phyloP scores from a whole-genome alignment of 2,329 filamentous ascomycete species.

The Pseudopithomyces chartarum region DNA sequence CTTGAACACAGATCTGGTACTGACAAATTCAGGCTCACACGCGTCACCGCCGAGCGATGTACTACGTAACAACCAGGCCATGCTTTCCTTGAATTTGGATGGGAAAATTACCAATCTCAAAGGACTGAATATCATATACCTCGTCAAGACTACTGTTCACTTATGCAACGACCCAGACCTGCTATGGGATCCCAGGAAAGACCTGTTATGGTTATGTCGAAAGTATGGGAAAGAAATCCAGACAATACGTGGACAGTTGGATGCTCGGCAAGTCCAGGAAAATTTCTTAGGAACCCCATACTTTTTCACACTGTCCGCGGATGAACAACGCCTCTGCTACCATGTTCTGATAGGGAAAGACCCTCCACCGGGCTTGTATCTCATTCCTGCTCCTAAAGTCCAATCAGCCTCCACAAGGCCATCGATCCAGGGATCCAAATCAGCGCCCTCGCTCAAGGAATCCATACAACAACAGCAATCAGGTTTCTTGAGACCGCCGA shows the following conservation, averaged over 20 bases:
- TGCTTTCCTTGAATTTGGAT: slow-evolving; percentile 29
- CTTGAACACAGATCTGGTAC: not conserved
- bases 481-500: slow-evolving; percentile 16
- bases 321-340: slow-evolving; percentile 35
- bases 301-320: slow-evolving; percentile 24
- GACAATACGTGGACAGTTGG: slow-evolving; percentile 26
- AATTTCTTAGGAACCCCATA: slow-evolving; percentile 35
- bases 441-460: slow-evolving; percentile 18
- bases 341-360: slow-evolving; percentile 29
- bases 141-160: slow-evolving; percentile 31
- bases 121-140: slow-evolving; percentile 35
- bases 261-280: slow-evolving; percentile 27
- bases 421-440: slow-evolving; percentile 14
- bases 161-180: slow-evolving; percentile 31
- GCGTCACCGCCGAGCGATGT: slow-evolving; percentile 33
- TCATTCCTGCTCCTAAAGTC: slow-evolving; percentile 17
- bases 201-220: slow-evolving; percentile 36
- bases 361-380: slow-evolving; percentile 27
- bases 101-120: slow-evolving; percentile 32
- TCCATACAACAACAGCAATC: slow-evolving; percentile 5
- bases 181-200: slow-evolving; percentile 35
- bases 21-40: slow-evolving; percentile 26
- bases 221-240: slow-evolving; percentile 30
- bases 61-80: slow-evolving; percentile 28
- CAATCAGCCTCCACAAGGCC: slow-evolving; percentile 13